Evolutionary conservation across 148 eudicot species (phyloP).

Genomic region (Suaeda aralocaspica): DNA sequence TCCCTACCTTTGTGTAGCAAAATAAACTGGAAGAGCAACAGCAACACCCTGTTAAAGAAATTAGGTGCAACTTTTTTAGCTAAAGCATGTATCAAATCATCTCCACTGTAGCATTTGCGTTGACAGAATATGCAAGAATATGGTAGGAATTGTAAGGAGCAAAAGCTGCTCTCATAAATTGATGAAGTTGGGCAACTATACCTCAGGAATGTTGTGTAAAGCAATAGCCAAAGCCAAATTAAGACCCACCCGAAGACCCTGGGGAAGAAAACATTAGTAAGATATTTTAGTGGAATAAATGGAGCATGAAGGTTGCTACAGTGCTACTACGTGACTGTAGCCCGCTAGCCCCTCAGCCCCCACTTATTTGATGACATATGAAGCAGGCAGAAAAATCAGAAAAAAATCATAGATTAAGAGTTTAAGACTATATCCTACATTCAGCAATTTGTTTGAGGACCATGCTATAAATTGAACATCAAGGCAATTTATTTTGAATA

Average conservation of each 20-base stretch:
- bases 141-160: background rate
- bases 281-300: slow-evolving; percentile 2
- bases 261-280: slow-evolving; percentile 14
- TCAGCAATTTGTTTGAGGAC: background rate
- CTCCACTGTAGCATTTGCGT: background rate
- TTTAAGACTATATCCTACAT: background rate
- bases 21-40: slow-evolving; percentile 98
- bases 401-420: background rate
- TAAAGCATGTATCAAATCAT: slow-evolving; percentile 7
- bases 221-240: slow-evolving; percentile 97
- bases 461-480: background rate
- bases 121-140: background rate
- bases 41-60: slow-evolving; percentile 76
- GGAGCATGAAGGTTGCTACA: background rate
- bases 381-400: background rate
- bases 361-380: background rate
- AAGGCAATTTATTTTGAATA: too few species aligned
- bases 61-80: slow-evolving; percentile 9
- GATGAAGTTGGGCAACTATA: slow-evolving; percentile 18
- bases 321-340: background rate
- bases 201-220: slow-evolving; percentile 98
- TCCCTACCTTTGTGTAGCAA: slow-evolving; percentile 83
- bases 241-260: slow-evolving; percentile 97
- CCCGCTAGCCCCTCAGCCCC: background rate
- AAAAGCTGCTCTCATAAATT: background rate